Conservation (phyloP, 108 stramenopile species). For the Pseudonitzschia delicatissima region DNA sequence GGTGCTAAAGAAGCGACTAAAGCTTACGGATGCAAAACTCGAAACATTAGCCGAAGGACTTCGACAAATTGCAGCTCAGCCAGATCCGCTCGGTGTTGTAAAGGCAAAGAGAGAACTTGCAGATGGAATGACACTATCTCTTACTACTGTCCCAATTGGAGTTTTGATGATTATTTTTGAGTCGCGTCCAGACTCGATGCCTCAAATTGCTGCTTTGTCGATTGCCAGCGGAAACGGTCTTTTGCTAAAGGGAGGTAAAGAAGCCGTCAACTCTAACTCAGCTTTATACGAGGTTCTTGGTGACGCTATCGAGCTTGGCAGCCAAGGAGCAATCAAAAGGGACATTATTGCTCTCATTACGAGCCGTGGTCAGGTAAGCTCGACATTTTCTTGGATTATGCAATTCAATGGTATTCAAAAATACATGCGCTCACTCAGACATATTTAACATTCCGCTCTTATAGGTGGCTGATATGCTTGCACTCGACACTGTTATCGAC, state of each 20-base stretch:
- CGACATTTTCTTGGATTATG: neutral
- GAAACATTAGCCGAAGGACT: slow-evolving; percentile 86
- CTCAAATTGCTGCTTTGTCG: slow-evolving; percentile 97
- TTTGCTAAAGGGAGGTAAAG: slow-evolving; percentile 97
- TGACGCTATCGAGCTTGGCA: slow-evolving; percentile 86
- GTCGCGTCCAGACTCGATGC: slow-evolving; percentile 95
- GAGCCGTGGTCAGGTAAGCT: slow-evolving; percentile 78
- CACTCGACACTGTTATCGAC: slow-evolving; percentile 91
- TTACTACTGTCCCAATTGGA: slow-evolving; percentile 94
- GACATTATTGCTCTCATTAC: slow-evolving; percentile 92
- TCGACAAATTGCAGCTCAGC: slow-evolving; percentile 65
- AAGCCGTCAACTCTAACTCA: slow-evolving; percentile 89
- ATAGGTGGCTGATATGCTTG: slow-evolving; percentile 79
- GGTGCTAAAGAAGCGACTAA: slow-evolving; percentile 77
- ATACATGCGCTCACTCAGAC: neutral
- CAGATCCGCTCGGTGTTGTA: slow-evolving; percentile 80
- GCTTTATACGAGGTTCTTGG: slow-evolving; percentile 87
- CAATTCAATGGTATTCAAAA: neutral
- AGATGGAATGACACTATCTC: slow-evolving; percentile 86
- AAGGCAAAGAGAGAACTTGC: slow-evolving; percentile 85
- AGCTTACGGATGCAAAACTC: slow-evolving; percentile 88
- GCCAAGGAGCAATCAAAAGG: slow-evolving; percentile 73
- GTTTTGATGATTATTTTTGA: slow-evolving; percentile 98
- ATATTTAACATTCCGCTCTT: neutral
- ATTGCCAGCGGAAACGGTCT: slow-evolving; percentile 95